phyloP scores from a whole-genome alignment of 305 asterid species.

The Solanum aculeatissimum region DNA sequence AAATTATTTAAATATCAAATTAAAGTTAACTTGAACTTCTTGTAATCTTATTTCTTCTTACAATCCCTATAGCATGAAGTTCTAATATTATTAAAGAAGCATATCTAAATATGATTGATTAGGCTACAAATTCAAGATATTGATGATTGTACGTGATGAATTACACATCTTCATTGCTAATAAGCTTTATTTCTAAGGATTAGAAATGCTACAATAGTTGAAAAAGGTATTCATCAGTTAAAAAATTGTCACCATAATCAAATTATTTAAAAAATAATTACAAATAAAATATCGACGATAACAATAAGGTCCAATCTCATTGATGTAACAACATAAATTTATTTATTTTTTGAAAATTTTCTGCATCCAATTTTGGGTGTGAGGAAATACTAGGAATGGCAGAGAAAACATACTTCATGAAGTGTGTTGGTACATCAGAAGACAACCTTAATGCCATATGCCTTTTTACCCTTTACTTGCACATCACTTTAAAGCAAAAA shows the following conservation, averaged over 20 bases:
- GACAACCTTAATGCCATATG: constrained; percentile 6
- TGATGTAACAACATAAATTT: not conserved
- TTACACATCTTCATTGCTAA: not conserved
- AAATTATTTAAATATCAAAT: not conserved
- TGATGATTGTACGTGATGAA: not conserved
- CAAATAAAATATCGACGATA: not conserved
- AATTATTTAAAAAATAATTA: too few species aligned
- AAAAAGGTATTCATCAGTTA: too few species aligned
- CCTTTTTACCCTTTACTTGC: not conserved
- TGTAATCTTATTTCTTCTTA: not conserved
- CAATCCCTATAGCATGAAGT: not conserved
- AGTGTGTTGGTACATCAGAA: not conserved
- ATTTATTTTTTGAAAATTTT: not conserved
- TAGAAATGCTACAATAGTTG: not conserved
- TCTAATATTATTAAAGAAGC: not conserved
- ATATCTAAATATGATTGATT: not conserved
- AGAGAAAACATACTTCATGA: not conserved
- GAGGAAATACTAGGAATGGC: not conserved
- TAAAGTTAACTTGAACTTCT: too few species aligned
- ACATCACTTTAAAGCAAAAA: not conserved
- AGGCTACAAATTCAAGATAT: not conserved
- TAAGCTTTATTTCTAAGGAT: not conserved
- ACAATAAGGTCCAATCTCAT: not conserved
- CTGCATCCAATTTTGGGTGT: not conserved
- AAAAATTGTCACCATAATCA: too few species aligned